These are phyloP conservation scores for Aureobasidium pullulans DNA, from an alignment of 2,329 filamentous ascomycete genomes.

Conservation along the genomic window DNA sequence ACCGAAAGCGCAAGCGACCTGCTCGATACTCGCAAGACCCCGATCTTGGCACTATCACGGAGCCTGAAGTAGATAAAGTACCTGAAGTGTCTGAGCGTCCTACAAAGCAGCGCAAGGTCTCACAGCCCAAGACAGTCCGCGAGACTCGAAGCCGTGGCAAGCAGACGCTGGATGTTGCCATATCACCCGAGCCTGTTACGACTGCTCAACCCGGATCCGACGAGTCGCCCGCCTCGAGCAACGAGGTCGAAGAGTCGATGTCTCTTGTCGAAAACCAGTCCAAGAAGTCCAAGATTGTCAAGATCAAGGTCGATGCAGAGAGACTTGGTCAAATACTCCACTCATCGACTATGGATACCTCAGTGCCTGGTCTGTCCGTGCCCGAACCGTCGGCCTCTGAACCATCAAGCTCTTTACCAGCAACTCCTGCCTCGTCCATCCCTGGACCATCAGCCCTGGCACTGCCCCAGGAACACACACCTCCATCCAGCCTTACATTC, in stretches of 20 bases:
- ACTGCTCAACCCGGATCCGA: not conserved
- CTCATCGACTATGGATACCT: not conserved
- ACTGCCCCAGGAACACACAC: not conserved
- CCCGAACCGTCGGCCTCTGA: too few relatives aligned
- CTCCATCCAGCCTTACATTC: not conserved
- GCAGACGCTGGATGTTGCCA: not conserved
- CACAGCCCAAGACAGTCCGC: not conserved
- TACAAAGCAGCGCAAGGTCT: not conserved
- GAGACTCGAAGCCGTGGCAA: not conserved
- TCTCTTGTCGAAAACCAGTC: not conserved
- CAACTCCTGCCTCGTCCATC: not conserved
- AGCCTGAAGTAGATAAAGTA: not conserved
- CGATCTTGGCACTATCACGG: not conserved
- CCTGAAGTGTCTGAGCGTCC: not conserved
- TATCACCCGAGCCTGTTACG: not conserved
- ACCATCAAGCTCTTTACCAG: not conserved
- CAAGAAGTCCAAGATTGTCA: not conserved
- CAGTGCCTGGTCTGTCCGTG: too few relatives aligned
- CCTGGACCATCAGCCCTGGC: not conserved
- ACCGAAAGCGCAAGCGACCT: slow-evolving; percentile 1
- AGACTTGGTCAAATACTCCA: not conserved
- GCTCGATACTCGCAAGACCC: too few relatives aligned
- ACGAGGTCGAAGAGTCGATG: not conserved
- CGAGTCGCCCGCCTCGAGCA: not conserved
- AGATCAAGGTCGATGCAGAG: not conserved